Evolutionary conservation across 1,139 yeast species (phyloP).

Genomic region (Saccharomyces hybrid): DNA sequence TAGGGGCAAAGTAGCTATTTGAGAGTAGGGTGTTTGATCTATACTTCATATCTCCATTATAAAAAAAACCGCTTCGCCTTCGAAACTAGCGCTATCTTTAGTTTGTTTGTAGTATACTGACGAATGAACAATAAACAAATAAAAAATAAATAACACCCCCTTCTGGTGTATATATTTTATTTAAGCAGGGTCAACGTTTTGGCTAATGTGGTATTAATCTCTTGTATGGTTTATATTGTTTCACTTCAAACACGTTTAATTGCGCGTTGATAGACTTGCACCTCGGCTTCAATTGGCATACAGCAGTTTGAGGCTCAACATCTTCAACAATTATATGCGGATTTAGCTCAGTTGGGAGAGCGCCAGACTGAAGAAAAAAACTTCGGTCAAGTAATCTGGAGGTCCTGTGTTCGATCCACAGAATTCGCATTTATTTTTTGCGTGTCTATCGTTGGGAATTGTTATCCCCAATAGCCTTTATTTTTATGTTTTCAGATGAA

Average conservation of each 20-base stretch:
- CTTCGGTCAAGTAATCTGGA: slow-evolving; percentile 45
- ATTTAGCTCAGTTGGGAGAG: slow-evolving; percentile 30
- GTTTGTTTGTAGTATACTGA: too few species aligned
- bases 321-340: slow-evolving; percentile 11
- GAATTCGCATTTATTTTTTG: too few species aligned
- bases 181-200: background rate
- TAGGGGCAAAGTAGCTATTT: background rate
- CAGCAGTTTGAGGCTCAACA: background rate
- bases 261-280: background rate
- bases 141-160: too few species aligned
- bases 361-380: slow-evolving; percentile 23
- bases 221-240: background rate
- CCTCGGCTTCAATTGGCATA: background rate
- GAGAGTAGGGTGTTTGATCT: background rate
- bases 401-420: slow-evolving; percentile 92
- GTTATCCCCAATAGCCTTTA: too few species aligned
- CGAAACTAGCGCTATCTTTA: too few species aligned
- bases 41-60: too few species aligned
- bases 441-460: too few species aligned
- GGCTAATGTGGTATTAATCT: too few species aligned
- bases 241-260: background rate
- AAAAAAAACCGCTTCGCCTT: too few species aligned
- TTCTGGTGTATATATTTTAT: background rate
- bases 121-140: too few species aligned
- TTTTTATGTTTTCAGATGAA: too few species aligned